Evolutionary conservation across 2,329 filamentous ascomycete species (phyloP), one percentile per base, ranked within the genome.

Genomic region (Madurella mycetomatis): DNA sequence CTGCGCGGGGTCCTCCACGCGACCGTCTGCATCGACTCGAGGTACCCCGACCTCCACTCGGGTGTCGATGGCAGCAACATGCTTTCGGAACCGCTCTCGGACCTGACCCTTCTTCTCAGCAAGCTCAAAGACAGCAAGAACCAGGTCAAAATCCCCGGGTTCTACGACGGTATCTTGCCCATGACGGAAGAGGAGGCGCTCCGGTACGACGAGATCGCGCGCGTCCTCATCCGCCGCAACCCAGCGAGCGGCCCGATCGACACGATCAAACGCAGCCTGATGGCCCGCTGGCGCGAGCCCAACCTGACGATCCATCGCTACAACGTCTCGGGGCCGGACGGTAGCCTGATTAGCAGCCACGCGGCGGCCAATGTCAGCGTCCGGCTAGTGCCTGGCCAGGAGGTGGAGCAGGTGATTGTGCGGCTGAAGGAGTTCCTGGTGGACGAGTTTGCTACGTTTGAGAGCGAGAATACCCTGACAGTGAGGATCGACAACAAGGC

Each of bases 31-130:
- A 85, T 99, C 25, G 87, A 95, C 60, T 95, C 91, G 54, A 83
- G 84, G 49, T 85, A 89, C 59, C 91, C 92, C 0, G 94, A 99
- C 70, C 80, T 95, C 1, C 94, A 99, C 71, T 95, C 90, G 57
- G 94, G 94, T 65, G 92, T 99, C n/a, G 92, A 97, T 65, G 94
- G 94, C 40, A 96, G 91, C 57, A 85, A 88, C 58, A 82, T 95
- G 72, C 83, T 94, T 56, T 90, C 96, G 56, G 94, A 99, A 67
- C 90, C 92, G 0, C 76, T 97, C 9, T 95, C 95, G 41, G 94
- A 99, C 68, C 78, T 99, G 1, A 92, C 95, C 2, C 80, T 88
- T 59, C 77, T 97, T 1, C 77, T 99, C 5, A 84, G 88, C 1
- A 91, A 84, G 49, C 78, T 99, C 40, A 94, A 95, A 51, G 90